Evolutionary conservation across 371 early-diverging fungal species (phyloP).

Genomic region (Saksenaea oblongispora): DNA sequence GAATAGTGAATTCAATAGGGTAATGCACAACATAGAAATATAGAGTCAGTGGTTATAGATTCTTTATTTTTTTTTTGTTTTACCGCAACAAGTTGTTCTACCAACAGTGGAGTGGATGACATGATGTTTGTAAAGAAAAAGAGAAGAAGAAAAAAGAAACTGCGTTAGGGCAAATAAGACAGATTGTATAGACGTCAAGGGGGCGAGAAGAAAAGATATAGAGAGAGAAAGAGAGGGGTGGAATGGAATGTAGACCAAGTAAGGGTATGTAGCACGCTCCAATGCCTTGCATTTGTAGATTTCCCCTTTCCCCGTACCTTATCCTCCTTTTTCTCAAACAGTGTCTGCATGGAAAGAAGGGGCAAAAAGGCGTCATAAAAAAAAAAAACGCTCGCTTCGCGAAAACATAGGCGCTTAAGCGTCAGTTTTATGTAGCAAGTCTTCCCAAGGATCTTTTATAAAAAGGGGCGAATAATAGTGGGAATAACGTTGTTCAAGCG

Average conservation of each 20-base stretch:
- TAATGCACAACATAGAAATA: background rate
- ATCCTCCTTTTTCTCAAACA: background rate
- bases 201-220: no score
- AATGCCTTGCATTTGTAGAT: conserved; percentile 5
- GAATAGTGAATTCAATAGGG: background rate
- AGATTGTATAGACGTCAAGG: background rate
- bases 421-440: conserved; percentile 1
- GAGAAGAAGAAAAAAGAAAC: conserved; percentile 11
- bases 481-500: conserved; percentile 26
- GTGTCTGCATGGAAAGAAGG: conserved; percentile 3
- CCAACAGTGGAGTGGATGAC: conserved; percentile 20
- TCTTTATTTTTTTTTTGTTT: background rate
- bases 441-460: conserved; percentile 31
- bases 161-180: conserved; percentile 6
- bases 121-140: conserved; percentile 2
- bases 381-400: background rate
- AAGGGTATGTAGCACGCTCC: conserved; percentile 3
- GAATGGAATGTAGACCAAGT: conserved; percentile 11
- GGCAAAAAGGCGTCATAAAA: background rate
- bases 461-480: conserved; percentile 25
- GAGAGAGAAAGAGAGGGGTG: background rate
- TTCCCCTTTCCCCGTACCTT: background rate
- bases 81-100: conserved; percentile 25
- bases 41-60: background rate
- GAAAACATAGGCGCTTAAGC: conserved; percentile 3